Conservation (phyloP, 2,329 filamentous ascomycete species). For the Sarocladiaceae sp. region DNA sequence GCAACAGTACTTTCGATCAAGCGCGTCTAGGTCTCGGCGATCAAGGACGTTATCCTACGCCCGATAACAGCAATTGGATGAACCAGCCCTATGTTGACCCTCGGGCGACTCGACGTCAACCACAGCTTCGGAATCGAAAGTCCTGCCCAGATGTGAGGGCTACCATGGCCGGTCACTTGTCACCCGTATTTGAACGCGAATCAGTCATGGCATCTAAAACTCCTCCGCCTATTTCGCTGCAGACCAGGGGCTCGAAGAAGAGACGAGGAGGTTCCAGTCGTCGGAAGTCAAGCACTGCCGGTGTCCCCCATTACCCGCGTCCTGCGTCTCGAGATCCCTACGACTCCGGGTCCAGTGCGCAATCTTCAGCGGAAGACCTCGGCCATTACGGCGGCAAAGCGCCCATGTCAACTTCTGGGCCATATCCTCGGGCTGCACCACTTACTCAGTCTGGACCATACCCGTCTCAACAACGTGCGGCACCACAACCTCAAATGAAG, state of each 20-base stretch:
- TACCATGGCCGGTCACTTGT: constrained; percentile 12
- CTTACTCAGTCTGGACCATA: background rate
- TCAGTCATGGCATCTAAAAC: constrained; percentile 26
- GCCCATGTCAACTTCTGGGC: background rate
- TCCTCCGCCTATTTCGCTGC: constrained; percentile 38
- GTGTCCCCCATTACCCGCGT: background rate
- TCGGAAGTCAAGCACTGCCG: constrained; percentile 12
- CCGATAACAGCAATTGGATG: background rate
- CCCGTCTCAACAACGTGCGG: background rate
- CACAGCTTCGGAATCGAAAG: constrained; percentile 8
- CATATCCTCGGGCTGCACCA: background rate
- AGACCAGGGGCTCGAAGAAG: constrained; percentile 30
- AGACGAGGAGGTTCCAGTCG: constrained; percentile 13
- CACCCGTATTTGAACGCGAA: constrained; percentile 11
- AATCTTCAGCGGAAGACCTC: background rate
- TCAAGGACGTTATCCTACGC: background rate
- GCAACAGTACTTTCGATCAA: constrained; percentile 23
- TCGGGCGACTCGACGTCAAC: background rate
- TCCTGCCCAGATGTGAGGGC: constrained; percentile 22
- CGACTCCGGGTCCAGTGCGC: background rate
- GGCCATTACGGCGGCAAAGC: background rate
- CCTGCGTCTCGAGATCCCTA: background rate
- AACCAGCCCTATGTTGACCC: constrained; percentile 4
- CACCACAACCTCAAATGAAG: background rate
- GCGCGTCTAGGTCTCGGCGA: constrained; percentile 14